Evolutionary conservation across 768 basidiomycete genomes (phyloP), one percentile per base, ranked within the genome.

Genomic region (Collybia sordida): DNA sequence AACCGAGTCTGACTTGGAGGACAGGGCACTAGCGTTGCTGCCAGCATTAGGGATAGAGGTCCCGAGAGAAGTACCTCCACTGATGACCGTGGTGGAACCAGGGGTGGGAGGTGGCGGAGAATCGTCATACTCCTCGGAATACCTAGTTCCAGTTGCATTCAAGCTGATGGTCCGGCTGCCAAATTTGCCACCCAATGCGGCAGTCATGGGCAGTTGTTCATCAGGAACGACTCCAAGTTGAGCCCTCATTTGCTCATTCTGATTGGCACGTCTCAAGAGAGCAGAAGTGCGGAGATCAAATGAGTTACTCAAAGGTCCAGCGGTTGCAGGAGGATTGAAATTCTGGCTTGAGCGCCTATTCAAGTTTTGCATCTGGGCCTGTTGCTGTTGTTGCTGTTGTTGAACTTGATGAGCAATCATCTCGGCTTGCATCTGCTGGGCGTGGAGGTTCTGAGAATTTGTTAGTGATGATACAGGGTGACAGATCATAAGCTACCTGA

Each of bases 1-100:
- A 42, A 81, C 89, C 27, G 80, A 70, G 61, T 93, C 90, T 1
- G 90, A 91, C 68, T 90, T 92, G 63, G 90, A 91, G n/a, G 85
- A 81, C 4, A 67, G 60, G 38, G 63, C 59, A 40, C 46, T 53
- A 47, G 67, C 53, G 49, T 53, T 67, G 31, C 48, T 18, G 47
- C 49, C 66, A 49, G 60, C 53, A 53, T 73, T 78, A 31, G 77
- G 72, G 14, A 74, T 62, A 8, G 73, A 72, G 51, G 68, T 73
- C 35, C 87, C 87, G 43, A 90, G 75, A n/a, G 81, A 74, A 9
- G 82, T 85, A 39, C 86, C 88, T 52, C 86, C 87, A 58, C 83
- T 85, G 61, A 90, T 83, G 45, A 84, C 77, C 3, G 81, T 86
- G 48, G 85, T 85, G 45, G 78, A 77, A 59, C 73, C 74, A 23